Evolutionary conservation across 306 rosid species (phyloP).

Genomic region (Quillaja saponaria): DNA sequence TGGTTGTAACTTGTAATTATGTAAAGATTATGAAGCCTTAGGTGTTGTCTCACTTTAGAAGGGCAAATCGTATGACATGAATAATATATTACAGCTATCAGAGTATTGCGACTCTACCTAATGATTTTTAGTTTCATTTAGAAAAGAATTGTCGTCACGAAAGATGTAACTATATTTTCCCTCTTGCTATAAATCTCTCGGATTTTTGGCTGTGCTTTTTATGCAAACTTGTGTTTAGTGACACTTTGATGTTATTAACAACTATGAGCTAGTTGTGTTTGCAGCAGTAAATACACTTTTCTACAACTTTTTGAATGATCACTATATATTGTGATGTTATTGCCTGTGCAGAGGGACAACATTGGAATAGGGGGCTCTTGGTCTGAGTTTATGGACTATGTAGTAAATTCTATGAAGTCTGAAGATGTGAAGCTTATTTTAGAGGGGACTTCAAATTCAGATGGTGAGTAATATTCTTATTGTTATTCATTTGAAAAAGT

Average conservation of each 20-base stretch:
- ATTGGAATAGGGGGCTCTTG: slow-evolving; percentile 84
- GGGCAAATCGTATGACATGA: not conserved
- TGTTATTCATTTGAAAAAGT: slow-evolving; percentile 12
- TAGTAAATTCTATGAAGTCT: slow-evolving; percentile 63
- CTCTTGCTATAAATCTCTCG: no score
- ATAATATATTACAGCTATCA: slow-evolving; percentile 2
- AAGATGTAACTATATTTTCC: no score
- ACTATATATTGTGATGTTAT: not conserved
- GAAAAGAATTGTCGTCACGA: no score
- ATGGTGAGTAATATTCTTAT: slow-evolving; percentile 30
- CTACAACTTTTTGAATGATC: slow-evolving; percentile 10
- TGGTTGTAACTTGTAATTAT: no score
- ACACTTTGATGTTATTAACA: no score
- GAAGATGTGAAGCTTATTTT: slow-evolving; percentile 67
- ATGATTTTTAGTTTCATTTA: slow-evolving; percentile 14
- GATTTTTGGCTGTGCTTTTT: no score
- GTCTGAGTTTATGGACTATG: slow-evolving; percentile 74
- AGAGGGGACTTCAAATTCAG: slow-evolving; percentile 43
- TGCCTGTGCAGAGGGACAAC: slow-evolving; percentile 67
- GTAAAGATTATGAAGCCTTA: not conserved
- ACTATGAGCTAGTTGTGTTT: no score
- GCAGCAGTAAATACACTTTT: no score
- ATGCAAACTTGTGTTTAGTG: no score
- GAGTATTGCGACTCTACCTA: slow-evolving; percentile 11
- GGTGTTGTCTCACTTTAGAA: slow-evolving; percentile 4